A percentile compares a stretch with the other conserved stretches of the same genome.
Conservation (phyloP, 2,329 filamentous ascomycete species). For the Chrysosporium queenslandicum region DNA sequence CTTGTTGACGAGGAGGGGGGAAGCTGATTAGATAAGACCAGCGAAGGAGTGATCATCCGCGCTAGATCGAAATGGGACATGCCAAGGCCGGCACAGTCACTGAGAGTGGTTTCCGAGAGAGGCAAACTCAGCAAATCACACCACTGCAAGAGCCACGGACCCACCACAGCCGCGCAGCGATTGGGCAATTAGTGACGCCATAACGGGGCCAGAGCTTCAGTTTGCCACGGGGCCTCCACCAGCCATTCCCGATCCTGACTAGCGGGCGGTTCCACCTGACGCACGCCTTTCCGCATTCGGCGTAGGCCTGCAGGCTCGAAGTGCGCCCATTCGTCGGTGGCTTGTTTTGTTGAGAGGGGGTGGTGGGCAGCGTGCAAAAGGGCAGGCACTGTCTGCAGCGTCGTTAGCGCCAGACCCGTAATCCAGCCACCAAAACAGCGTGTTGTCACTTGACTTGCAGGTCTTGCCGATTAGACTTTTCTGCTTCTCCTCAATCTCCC, state of each 20-base stretch:
- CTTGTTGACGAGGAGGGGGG: neutral
- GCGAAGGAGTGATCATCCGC: neutral
- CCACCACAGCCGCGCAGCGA: neutral
- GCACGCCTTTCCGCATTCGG: constrained; percentile 1
- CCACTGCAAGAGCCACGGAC: neutral
- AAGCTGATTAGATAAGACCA: neutral
- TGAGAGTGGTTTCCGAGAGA: constrained; percentile 3
- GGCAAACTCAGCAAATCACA: constrained; percentile 1
- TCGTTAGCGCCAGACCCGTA: neutral
- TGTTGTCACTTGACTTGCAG: constrained; percentile 12
- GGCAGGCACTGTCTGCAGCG: neutral
- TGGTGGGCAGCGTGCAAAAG: neutral
- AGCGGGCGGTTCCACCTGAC: neutral
- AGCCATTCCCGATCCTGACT: neutral
- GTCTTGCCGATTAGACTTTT: neutral
- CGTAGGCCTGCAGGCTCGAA: neutral
- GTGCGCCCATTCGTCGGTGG: constrained; percentile 2
- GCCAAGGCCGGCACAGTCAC: neutral
- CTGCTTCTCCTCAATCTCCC: neutral
- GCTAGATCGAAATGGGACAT: constrained; percentile 1
- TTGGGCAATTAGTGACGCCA: neutral
- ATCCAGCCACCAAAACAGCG: neutral
- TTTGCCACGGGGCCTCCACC: neutral
- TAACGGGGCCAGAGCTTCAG: constrained; percentile 5
- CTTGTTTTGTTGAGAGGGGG: constrained; percentile 6